phyloP scores from a whole-genome alignment of 192 early-diverging fungal species.

The Entophlyctis helioformis region DNA sequence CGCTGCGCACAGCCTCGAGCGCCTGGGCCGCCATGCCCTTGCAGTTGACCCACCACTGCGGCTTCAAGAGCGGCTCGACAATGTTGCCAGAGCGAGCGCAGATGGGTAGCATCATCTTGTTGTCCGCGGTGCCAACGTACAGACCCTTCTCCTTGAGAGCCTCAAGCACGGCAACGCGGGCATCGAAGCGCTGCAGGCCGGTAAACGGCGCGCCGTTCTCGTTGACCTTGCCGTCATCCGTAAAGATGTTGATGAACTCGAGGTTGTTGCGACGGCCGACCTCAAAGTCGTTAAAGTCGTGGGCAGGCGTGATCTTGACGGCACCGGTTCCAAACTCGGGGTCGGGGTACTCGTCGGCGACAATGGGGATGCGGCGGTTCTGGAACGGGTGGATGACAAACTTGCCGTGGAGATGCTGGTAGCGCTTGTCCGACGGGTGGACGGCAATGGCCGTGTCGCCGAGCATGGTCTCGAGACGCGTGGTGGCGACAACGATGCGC shows the following conservation, averaged over 20 bases:
- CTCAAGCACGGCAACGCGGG: constrained; percentile 73
- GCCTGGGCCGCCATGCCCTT: constrained; percentile 77
- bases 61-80: constrained; percentile 96
- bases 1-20: constrained; percentile 64
- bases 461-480: constrained; percentile 99
- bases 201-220: constrained; percentile 76
- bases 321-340: constrained; percentile 94
- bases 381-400: constrained; percentile 89
- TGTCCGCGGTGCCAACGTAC: constrained; percentile 72
- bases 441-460: constrained; percentile 96
- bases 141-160: constrained; percentile 82
- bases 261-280: constrained; percentile 91
- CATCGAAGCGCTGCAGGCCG: constrained; percentile 90
- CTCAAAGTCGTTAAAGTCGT: constrained; percentile 94
- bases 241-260: constrained; percentile 94
- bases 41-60: constrained; percentile 98
- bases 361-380: constrained; percentile 79
- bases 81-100: constrained; percentile 84
- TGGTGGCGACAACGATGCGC: constrained; percentile 90
- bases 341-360: constrained; percentile 80
- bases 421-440: constrained; percentile 84
- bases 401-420: constrained; percentile 89
- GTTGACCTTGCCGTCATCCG: constrained; percentile 92
- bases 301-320: constrained; percentile 98
- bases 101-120: constrained; percentile 88